These are phyloP conservation scores for Przewalskia tangutica DNA, from an alignment of 257 asterid genomes.

Conservation along the genomic window DNA sequence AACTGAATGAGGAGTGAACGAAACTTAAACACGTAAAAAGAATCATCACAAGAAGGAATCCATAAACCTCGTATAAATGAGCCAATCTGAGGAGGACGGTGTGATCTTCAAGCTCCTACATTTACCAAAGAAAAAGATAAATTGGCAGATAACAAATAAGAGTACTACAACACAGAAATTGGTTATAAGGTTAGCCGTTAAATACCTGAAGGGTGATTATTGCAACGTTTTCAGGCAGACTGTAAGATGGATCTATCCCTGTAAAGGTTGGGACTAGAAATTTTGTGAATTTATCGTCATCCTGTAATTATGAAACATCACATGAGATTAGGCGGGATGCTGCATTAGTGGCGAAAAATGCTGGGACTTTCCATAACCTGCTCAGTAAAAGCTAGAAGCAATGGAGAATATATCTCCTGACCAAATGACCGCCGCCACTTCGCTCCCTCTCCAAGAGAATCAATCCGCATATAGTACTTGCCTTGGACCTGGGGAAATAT, in stretches of 20 bases:
- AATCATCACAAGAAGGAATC: not conserved
- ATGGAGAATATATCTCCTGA: slow-evolving; percentile 92
- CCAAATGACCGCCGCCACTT: slow-evolving; percentile 95
- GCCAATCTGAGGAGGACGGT: slow-evolving; percentile 75
- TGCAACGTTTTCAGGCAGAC: slow-evolving; percentile 77
- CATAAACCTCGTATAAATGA: slow-evolving; percentile 82
- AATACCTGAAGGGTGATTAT: slow-evolving; percentile 82
- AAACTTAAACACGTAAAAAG: not conserved
- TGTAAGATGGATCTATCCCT: slow-evolving; percentile 74
- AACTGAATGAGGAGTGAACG: not conserved
- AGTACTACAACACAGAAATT: not conserved
- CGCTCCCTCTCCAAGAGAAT: slow-evolving; percentile 84
- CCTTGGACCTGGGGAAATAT: slow-evolving; percentile 57
- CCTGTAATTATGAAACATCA: slow-evolving; percentile 32
- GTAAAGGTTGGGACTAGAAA: slow-evolving; percentile 56
- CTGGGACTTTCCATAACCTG: slow-evolving; percentile 35
- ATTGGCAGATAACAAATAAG: not conserved
- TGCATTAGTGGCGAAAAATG: not conserved
- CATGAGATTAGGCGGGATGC: not conserved
- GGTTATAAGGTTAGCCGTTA: not conserved
- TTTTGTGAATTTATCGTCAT: slow-evolving; percentile 34
- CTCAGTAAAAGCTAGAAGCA: slow-evolving; percentile 78
- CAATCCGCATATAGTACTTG: slow-evolving; percentile 63
- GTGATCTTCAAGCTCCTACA: slow-evolving; percentile 74
- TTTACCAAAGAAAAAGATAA: slow-evolving; percentile 4